These are phyloP conservation scores for Reticulascus tulasneorum DNA, from an alignment of 2,329 filamentous ascomycete species.

Conservation along the genomic window DNA sequence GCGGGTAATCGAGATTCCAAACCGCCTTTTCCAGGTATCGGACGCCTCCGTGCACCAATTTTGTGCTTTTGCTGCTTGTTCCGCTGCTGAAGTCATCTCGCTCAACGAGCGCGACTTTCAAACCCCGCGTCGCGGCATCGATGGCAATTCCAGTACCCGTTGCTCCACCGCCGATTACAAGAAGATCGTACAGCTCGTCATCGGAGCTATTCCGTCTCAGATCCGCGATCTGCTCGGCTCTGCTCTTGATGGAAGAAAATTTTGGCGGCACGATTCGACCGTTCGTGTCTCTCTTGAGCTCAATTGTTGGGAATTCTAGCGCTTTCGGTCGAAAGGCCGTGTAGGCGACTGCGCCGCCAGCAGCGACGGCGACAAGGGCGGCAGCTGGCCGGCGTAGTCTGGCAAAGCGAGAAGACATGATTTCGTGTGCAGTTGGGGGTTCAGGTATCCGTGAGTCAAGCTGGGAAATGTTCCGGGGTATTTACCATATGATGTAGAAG, in stretches of 20 bases:
- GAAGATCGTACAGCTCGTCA: constrained; percentile 65
- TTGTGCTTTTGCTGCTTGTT: constrained; percentile 83
- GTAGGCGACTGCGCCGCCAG: constrained; percentile 26
- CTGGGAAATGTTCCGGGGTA: too few species aligned
- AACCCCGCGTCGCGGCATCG: constrained; percentile 72
- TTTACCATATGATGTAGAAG: neutral
- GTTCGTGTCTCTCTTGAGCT: constrained; percentile 29
- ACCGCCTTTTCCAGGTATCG: constrained; percentile 84
- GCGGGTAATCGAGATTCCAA: constrained; percentile 79
- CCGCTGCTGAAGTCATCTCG: constrained; percentile 79
- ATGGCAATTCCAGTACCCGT: constrained; percentile 78
- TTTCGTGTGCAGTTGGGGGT: neutral
- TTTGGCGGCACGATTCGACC: constrained; percentile 33
- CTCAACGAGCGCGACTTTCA: constrained; percentile 78
- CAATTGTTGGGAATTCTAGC: constrained; percentile 27
- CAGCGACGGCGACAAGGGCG: constrained; percentile 20
- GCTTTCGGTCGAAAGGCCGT: constrained; percentile 19
- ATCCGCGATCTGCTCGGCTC: constrained; percentile 36
- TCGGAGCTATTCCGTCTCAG: constrained; percentile 30
- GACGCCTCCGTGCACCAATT: constrained; percentile 81
- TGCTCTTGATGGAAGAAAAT: constrained; percentile 29
- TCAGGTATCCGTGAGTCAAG: too few species aligned
- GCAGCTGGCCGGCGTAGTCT: constrained; percentile 30
- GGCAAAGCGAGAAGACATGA: constrained; percentile 31
- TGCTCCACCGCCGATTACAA: constrained; percentile 75